Base-by-base conservation (phyloP, 768 basidiomycete genomes). In the Mycena pura region DNA sequence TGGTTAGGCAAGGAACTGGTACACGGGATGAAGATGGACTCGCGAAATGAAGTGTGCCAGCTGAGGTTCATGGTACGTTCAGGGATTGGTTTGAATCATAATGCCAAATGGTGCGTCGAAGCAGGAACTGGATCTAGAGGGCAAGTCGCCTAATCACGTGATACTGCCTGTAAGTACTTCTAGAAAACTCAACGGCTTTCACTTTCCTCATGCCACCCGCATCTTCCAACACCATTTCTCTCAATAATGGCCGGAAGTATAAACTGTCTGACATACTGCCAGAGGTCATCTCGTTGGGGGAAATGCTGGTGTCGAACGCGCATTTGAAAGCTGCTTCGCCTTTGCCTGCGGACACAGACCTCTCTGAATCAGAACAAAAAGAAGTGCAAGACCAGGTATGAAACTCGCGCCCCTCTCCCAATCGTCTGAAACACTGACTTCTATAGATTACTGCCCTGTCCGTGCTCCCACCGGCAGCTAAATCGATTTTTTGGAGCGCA, bases 401-500 rank as follows among this genome's bases (percentile, higher is more conserved):
- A 14, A 9, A 1, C 51, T 8, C 2, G 11, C 17, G 8, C 11
- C 10, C 0, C 1, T 39, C 6, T 21, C 15, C 13, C 9, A 9
- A 14, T 19, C 14, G 4, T 14, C n/a, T 25, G 40, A 2, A 38
- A 10, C n/a, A 6, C 8, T 43, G 7, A 50, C 19, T 31, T 31
- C 13, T 19, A 7, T 21, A 62, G 65, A 59, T 67, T 21, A 15
- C 38, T 13, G 64, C 64, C 21, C 59, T 68, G 3, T n/a, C 56
- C 8, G 52, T 60, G 21, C 34, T 63, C 3, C 64, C 67, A 36
- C 55, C 46, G 6, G 52, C 55, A n/a, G 57, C 55, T 4, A 44
- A 56, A 31, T 49, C 48, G 15, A 29, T 57, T n/a, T 68, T 68
- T 52, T 60, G 57, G 52, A 39, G 32, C 45, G 64, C 51, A 6